Conservation (phyloP, 495 filamentous ascomycete species). For the Parachaetomium inaequale region DNA sequence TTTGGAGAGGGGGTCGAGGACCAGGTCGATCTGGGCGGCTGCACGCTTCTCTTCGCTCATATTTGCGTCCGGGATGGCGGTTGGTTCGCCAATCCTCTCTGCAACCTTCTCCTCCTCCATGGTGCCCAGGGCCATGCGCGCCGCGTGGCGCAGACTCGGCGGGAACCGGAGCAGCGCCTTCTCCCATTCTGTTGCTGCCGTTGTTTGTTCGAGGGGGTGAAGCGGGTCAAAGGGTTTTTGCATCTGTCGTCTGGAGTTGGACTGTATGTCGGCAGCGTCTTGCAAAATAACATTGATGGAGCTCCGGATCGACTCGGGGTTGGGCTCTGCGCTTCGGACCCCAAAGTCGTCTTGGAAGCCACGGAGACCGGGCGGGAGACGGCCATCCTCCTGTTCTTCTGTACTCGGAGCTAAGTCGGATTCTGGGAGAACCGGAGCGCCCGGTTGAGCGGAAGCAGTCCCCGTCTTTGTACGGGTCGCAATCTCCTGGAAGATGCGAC, state of each 20-base stretch:
- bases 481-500: conserved; percentile 57
- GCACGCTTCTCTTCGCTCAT: background rate
- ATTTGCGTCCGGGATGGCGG: background rate
- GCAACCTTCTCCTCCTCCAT: conserved; percentile 22
- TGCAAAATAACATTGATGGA: conserved; percentile 36
- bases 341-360: background rate
- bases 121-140: conserved; percentile 34
- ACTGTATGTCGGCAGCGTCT: conserved; percentile 29
- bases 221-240: conserved; percentile 15
- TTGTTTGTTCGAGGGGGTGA: conserved; percentile 16
- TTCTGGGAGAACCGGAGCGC: background rate
- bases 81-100: background rate
- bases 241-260: conserved; percentile 14
- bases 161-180: conserved; percentile 42
- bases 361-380: background rate
- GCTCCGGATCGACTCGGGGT: conserved; percentile 1
- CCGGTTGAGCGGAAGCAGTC: background rate
- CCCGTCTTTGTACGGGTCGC: conserved; percentile 13
- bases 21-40: conserved; percentile 5
- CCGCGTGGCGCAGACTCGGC: conserved; percentile 38
- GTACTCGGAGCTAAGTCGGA: background rate
- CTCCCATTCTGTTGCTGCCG: conserved; percentile 27
- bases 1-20: conserved; percentile 16
- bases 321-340: background rate
- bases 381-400: background rate